Evolutionary conservation across 805 yeast genomes (phyloP).

Genomic region (Nakazawaea ambrosiae): DNA sequence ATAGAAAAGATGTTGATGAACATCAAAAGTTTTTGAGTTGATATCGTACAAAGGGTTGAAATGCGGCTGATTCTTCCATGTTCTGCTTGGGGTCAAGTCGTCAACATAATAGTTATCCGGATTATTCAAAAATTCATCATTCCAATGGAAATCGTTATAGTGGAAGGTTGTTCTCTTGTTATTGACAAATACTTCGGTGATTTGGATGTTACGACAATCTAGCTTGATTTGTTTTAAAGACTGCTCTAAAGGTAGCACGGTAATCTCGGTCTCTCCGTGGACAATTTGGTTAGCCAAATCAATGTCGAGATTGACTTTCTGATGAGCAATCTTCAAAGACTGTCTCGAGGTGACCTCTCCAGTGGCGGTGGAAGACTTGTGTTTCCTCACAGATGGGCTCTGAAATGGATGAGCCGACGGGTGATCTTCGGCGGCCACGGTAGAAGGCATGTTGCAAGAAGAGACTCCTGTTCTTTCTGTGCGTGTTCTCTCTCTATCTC

Average conservation of each 20-base stretch:
- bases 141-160: constrained; percentile 43
- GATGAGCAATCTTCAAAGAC: constrained; percentile 73
- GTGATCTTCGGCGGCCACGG: background rate
- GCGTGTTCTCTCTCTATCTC: too few species aligned
- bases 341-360: constrained; percentile 27
- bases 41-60: constrained; percentile 30
- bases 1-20: constrained; percentile 54
- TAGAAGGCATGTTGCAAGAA: too few species aligned
- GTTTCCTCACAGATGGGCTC: background rate
- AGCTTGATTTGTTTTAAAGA: constrained; percentile 52
- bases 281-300: constrained; percentile 58
- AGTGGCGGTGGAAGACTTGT: constrained; percentile 2
- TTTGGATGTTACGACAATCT: constrained; percentile 73
- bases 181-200: constrained; percentile 61
- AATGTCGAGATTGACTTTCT: constrained; percentile 72
- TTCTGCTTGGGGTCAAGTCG: constrained; percentile 12
- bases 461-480: too few species aligned
- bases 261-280: constrained; percentile 74
- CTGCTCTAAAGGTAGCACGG: constrained; percentile 65
- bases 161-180: constrained; percentile 47
- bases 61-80: constrained; percentile 10
- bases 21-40: constrained; percentile 30
- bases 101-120: constrained; percentile 22
- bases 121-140: constrained; percentile 27
- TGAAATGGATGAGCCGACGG: background rate